Conservation (phyloP, 106 monocot species). For the Acanthochlamys bracteata region DNA sequence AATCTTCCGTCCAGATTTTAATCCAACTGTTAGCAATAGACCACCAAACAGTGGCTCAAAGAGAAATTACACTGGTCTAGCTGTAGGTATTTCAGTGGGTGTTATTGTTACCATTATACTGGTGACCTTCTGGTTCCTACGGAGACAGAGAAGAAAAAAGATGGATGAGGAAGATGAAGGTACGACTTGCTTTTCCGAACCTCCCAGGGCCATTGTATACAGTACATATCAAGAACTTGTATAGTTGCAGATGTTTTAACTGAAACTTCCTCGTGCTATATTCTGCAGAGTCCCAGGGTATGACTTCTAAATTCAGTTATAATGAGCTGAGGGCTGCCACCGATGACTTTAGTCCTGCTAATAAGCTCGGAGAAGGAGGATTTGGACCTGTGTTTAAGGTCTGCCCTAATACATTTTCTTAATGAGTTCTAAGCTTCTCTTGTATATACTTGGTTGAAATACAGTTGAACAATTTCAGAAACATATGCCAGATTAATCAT, state of each 20-base stretch:
- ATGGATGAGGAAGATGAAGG: conserved; percentile 37
- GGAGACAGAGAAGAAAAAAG: conserved; percentile 27
- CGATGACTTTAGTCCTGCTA: conserved; percentile 42
- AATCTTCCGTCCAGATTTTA: conserved; percentile 33
- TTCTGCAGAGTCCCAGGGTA: conserved; percentile 34
- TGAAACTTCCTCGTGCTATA: neutral
- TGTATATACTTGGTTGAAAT: too few species aligned
- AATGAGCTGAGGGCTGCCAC: conserved; percentile 54
- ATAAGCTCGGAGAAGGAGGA: conserved; percentile 72
- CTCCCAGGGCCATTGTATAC: too few species aligned
- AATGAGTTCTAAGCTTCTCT: too few species aligned
- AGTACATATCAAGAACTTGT: too few species aligned
- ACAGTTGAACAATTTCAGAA: too few species aligned
- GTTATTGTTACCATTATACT: conserved; percentile 15
- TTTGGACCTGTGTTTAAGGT: conserved; percentile 73
- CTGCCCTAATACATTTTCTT: neutral
- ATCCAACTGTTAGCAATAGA: conserved; percentile 39
- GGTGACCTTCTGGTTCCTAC: conserved; percentile 18
- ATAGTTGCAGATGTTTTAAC: neutral
- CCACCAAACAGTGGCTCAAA: conserved; percentile 23
- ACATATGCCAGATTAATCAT: too few species aligned
- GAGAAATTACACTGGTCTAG: conserved; percentile 32
- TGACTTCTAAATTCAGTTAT: conserved; percentile 42
- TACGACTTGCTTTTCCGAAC: neutral
- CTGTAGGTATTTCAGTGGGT: conserved; percentile 38